Evolutionary conservation across 2,329 filamentous ascomycete genomes (phyloP), one percentile per base, ranked within the genome.

Genomic region (Colletotrichum tanaceti): DNA sequence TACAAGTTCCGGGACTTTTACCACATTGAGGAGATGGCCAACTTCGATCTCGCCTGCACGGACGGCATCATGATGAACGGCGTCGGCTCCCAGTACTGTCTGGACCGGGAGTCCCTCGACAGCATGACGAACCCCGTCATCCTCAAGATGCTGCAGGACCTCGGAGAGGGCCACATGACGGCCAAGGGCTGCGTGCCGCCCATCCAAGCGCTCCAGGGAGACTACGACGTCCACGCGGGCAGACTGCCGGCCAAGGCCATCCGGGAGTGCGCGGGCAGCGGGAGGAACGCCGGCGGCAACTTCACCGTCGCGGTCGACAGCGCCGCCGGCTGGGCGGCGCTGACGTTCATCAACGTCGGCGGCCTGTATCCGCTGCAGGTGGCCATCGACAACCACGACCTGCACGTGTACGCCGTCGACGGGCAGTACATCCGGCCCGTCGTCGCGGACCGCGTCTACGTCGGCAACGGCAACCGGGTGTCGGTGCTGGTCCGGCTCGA

Each of bases 361-460:
- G 55, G 54, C 6, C n/a, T 65, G 4, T 59, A 60, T 20, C 62
- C 55, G 3, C 4, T 60, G 28, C 76, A 52, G 43, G 65, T 82
- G 32, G 79, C 78, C 5, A 80, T 84, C 38, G 82, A 84, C 68
- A 77, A 79, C 53, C 81, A 83, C 65, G 75, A 77, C 2, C 76
- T 84, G 75, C 81, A 76, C 63, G 73, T 84, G 9, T 84, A 83
- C 58, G 80, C 79, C 14, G 75, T 80, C 22, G 82, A 84, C 63
- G 82, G 82, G 1, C 74, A 76, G 28, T 83, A 79, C 63, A 76
- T 84, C 16, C 74, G 79, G 47, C 82, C 82, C 0, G 35, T 52
- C 2, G n/a, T 35, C 1, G 20, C 61, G 6, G 61, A 64, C 14
- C 65, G 57, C 4, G 50, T 62, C 9, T 63, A 77, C 32, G 76